A percentile compares a stretch with the other conserved stretches of the same genome.
These are phyloP conservation scores for Funneliformis mosseae DNA, from an alignment of 192 early-diverging fungal genomes.

Conservation along the genomic window DNA sequence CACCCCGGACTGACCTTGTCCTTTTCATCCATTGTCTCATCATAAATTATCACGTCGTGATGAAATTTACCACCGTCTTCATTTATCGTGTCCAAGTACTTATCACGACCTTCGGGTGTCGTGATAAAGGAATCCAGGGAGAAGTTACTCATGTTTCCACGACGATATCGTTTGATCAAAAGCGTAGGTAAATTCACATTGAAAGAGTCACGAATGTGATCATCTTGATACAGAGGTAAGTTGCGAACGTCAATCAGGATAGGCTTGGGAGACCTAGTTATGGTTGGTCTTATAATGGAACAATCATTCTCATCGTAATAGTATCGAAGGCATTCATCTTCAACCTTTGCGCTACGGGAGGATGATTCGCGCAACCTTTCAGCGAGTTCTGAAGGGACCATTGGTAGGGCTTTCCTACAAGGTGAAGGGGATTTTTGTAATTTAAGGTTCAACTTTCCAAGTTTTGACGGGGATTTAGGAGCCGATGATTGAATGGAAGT, in stretches of 20 bases:
- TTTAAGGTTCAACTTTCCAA: slow-evolving; percentile 24
- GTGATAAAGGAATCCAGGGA: slow-evolving; percentile 56
- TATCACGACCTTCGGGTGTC: slow-evolving; percentile 49
- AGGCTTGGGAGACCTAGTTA: slow-evolving; percentile 12
- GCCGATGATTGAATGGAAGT: neutral
- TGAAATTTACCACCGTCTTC: neutral
- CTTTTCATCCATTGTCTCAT: slow-evolving; percentile 50
- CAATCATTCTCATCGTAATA: slow-evolving; percentile 3
- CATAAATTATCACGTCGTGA: slow-evolving; percentile 48
- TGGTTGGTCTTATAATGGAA: neutral
- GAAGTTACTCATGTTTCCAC: slow-evolving; percentile 54
- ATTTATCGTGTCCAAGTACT: slow-evolving; percentile 38
- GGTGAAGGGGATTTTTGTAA: neutral
- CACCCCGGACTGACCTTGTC: slow-evolving; percentile 50
- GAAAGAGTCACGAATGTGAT: slow-evolving; percentile 49
- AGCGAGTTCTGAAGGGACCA: slow-evolving; percentile 11
- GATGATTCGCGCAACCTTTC: slow-evolving; percentile 21
- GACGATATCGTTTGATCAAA: slow-evolving; percentile 52
- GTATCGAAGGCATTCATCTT: neutral
- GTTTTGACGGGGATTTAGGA: slow-evolving; percentile 11
- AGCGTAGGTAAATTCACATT: slow-evolving; percentile 59
- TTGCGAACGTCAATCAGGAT: slow-evolving; percentile 48
- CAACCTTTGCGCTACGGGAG: neutral
- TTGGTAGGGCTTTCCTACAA: slow-evolving; percentile 32
- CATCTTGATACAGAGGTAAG: slow-evolving; percentile 47